Conservation (phyloP, 2,329 filamentous ascomycete species). For the Scorias spongiosa region DNA sequence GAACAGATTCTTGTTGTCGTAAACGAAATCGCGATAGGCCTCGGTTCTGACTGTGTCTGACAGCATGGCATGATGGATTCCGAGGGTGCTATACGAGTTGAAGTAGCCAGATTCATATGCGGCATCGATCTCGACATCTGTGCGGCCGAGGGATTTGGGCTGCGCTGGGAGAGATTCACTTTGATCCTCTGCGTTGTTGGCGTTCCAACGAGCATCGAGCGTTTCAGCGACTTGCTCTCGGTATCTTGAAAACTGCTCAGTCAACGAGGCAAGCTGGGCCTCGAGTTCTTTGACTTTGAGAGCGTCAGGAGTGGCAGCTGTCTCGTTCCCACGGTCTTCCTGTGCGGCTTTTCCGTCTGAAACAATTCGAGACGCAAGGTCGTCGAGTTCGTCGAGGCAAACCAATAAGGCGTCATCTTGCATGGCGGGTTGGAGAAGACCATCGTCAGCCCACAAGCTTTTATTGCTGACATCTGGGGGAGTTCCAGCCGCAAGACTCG, state of each 20-base stretch:
- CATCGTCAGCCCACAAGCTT: conserved; percentile 57
- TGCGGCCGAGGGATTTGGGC: neutral
- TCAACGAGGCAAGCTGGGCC: conserved; percentile 8
- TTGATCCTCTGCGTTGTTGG: conserved; percentile 1
- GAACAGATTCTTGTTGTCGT: conserved; percentile 78
- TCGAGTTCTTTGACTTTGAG: conserved; percentile 7
- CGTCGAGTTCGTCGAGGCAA: conserved; percentile 63
- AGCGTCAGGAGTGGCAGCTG: neutral
- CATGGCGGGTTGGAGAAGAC: conserved; percentile 67
- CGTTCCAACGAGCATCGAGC: conserved; percentile 12
- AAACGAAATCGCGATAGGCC: conserved; percentile 88
- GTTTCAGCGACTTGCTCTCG: conserved; percentile 11
- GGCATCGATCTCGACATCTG: conserved; percentile 7
- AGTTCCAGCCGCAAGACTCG: conserved; percentile 17
- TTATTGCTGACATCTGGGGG: conserved; percentile 43
- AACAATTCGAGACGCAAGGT: conserved; percentile 5
- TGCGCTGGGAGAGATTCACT: conserved; percentile 1
- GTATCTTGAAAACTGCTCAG: conserved; percentile 10
- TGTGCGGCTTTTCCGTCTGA: neutral
- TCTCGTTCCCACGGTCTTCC: neutral
- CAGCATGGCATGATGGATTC: conserved; percentile 92
- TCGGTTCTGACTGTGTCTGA: conserved; percentile 81
- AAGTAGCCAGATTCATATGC: conserved; percentile 12
- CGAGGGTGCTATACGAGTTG: conserved; percentile 13
- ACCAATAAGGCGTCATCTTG: conserved; percentile 84